phyloP scores from a whole-genome alignment of 179 eudicot genomes.

The Silene coronaria region DNA sequence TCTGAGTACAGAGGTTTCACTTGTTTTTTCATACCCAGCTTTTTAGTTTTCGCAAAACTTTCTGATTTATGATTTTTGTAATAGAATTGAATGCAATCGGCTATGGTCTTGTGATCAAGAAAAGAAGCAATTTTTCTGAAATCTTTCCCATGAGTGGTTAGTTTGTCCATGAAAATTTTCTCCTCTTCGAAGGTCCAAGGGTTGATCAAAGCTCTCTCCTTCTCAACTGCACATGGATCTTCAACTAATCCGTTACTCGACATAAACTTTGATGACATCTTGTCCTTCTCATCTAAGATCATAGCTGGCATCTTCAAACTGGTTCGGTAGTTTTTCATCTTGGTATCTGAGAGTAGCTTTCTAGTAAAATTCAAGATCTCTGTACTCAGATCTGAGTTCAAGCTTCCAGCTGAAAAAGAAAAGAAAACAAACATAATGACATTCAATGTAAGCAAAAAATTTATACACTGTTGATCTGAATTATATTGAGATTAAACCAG shows the following conservation, averaged over 20 bases:
- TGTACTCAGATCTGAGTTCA: conserved; percentile 41
- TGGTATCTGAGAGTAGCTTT: conserved; percentile 61
- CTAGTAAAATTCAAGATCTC: conserved; percentile 44
- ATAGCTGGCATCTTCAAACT: conserved; percentile 77
- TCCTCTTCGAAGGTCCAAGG: conserved; percentile 78
- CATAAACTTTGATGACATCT: conserved; percentile 45
- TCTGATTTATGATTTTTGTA: conserved; percentile 93
- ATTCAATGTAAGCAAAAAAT: no score
- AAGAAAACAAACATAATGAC: neutral
- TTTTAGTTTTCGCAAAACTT: conserved; percentile 55
- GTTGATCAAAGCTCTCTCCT: conserved; percentile 62
- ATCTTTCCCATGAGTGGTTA: conserved; percentile 65
- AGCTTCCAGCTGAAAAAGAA: conserved; percentile 47
- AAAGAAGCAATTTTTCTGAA: conserved; percentile 74
- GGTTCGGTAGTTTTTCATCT: conserved; percentile 43
- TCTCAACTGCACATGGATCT: conserved; percentile 78
- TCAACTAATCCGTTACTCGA: conserved; percentile 80
- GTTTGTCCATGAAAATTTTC: conserved; percentile 67
- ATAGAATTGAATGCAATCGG: conserved; percentile 86
- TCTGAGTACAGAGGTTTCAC: conserved; percentile 41
- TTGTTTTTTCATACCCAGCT: conserved; percentile 43
- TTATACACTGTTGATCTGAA: no score
- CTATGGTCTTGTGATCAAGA: conserved; percentile 76
- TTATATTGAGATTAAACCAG: no score
- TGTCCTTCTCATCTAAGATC: conserved; percentile 64